Conservation (phyloP, 2,329 filamentous ascomycete genomes). For the Colletotrichum destructivum region DNA sequence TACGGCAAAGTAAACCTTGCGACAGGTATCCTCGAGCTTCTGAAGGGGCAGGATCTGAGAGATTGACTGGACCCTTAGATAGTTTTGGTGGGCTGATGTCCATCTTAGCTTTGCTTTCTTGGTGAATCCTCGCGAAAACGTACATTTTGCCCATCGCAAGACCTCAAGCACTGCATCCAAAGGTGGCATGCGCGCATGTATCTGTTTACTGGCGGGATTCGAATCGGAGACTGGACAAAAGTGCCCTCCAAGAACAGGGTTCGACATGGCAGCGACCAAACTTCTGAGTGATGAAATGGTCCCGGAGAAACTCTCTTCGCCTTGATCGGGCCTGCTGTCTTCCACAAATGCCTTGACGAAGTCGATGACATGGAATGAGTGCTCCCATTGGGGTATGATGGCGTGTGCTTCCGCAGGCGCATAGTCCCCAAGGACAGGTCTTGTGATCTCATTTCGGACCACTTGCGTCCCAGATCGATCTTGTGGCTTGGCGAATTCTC, state of each 20-base stretch:
- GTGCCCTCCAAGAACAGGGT: not conserved
- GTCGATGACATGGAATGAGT: conserved; percentile 51
- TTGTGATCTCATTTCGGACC: not conserved
- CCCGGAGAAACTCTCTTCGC: not conserved
- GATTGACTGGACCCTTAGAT: conserved; percentile 50
- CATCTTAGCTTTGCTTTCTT: not conserved
- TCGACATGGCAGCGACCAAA: not conserved
- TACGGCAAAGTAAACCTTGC: conserved; percentile 54
- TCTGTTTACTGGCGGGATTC: not conserved
- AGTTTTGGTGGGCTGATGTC: conserved; percentile 41
- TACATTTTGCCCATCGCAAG: not conserved
- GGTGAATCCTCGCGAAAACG: not conserved
- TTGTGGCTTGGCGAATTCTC: not conserved
- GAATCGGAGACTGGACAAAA: not conserved
- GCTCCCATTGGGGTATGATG: conserved; percentile 48
- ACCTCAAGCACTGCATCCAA: not conserved
- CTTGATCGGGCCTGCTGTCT: not conserved
- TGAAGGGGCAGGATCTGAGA: conserved; percentile 52
- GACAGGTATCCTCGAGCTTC: conserved; percentile 50
- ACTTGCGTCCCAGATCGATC: not conserved
- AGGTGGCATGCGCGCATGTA: not conserved
- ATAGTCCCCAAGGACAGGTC: not conserved
- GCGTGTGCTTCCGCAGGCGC: not conserved
- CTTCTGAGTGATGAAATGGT: not conserved
- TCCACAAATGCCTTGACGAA: conserved; percentile 48